phyloP scores from a whole-genome alignment of 495 filamentous ascomycete species.

The Neurospora sp. region DNA sequence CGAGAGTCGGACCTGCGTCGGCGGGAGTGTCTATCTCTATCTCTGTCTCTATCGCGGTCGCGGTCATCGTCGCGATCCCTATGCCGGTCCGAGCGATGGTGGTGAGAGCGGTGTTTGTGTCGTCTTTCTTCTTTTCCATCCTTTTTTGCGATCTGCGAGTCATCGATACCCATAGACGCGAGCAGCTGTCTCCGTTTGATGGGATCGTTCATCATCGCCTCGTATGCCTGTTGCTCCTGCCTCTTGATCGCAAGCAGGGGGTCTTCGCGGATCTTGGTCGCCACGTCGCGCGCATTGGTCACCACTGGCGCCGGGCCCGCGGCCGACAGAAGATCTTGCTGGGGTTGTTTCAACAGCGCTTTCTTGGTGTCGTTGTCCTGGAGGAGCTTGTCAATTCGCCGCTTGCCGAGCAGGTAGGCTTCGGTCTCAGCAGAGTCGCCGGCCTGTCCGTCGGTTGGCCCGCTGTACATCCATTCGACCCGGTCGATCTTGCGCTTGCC shows the following conservation, averaged over 20 bases:
- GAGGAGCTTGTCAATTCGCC: slow-evolving; percentile 80
- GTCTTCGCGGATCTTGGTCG: slow-evolving; percentile 77
- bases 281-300: slow-evolving; percentile 62
- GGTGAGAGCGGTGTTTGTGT: slow-evolving; percentile 37
- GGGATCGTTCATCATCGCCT: slow-evolving; percentile 79
- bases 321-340: slow-evolving; percentile 48
- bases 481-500: slow-evolving; percentile 62
- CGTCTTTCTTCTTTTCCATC: slow-evolving; percentile 35
- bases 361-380: slow-evolving; percentile 74
- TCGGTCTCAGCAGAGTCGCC: slow-evolving; percentile 90
- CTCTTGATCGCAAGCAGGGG: slow-evolving; percentile 86
- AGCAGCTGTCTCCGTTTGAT: slow-evolving; percentile 59
- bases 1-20: slow-evolving; percentile 29
- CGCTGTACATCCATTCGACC: slow-evolving; percentile 97
- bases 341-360: slow-evolving; percentile 63
- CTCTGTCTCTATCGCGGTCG: slow-evolving; percentile 1
- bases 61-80: not conserved
- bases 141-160: slow-evolving; percentile 29
- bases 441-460: slow-evolving; percentile 65
- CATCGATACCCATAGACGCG: slow-evolving; percentile 44
- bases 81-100: slow-evolving; percentile 38
- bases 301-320: slow-evolving; percentile 36
- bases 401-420: slow-evolving; percentile 83
- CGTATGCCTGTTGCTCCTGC: slow-evolving; percentile 83
- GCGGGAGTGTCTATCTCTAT: slow-evolving; percentile 22